These are phyloP conservation scores for Secale cereale DNA, from an alignment of 176 grass and related monocot genomes.

Conservation along the genomic window DNA sequence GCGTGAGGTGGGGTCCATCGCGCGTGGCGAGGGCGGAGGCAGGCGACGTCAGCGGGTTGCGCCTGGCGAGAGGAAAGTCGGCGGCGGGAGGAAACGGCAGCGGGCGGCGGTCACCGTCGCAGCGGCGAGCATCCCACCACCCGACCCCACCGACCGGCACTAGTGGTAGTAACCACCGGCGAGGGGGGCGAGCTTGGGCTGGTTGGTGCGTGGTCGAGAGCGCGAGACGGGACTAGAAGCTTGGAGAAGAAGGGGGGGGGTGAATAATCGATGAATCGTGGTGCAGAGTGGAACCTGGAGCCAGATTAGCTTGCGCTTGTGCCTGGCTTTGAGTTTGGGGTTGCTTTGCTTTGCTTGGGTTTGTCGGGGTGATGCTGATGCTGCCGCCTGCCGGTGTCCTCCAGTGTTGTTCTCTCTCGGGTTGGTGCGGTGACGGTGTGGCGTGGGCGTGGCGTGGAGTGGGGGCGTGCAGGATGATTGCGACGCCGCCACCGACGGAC, in stretches of 20 bases:
- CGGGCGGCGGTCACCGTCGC: conserved; percentile 28
- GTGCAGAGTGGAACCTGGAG: neutral
- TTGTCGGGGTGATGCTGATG: neutral
- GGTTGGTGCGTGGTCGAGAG: neutral
- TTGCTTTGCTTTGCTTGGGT: conserved; percentile 3
- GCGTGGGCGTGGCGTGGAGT: neutral
- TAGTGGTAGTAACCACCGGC: neutral
- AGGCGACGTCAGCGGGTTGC: conserved; percentile 7
- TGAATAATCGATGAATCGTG: conserved; percentile 5
- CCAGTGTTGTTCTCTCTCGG: conserved; percentile 13
- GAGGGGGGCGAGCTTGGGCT: neutral
- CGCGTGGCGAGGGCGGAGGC: neutral
- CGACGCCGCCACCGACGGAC: conserved; percentile 37
- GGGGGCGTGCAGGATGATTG: conserved; percentile 20
- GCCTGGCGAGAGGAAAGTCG: neutral
- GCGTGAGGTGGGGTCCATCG: conserved; percentile 74
- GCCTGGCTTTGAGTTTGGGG: neutral
- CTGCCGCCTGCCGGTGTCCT: neutral
- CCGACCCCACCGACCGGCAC: conserved; percentile 43
- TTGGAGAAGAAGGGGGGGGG: conserved; percentile 16
- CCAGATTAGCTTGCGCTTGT: neutral
- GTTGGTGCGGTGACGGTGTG: neutral
- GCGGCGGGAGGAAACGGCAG: conserved; percentile 1
- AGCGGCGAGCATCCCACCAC: conserved; percentile 28
- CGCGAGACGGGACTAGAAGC: neutral